Evolutionary conservation across 148 eudicot genomes (phyloP), one percentile per base, ranked within the genome.

Genomic region (Rheum nobile): DNA sequence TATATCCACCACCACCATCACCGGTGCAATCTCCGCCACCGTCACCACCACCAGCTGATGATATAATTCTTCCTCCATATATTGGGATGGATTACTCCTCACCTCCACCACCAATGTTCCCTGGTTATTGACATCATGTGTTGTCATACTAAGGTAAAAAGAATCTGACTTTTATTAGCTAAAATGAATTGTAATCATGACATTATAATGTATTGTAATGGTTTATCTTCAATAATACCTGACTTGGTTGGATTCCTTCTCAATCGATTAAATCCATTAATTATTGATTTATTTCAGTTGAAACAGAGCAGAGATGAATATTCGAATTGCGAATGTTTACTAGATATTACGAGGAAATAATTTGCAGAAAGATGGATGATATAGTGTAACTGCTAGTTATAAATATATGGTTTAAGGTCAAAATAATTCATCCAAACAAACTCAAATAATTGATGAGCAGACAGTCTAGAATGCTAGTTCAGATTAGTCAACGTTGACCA

Each of bases 31-130:
- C 57, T 50, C 57, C 14, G 13, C 47, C 47, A 10, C 47, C 16
- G 16, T 4, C 74, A 22, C 46, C 43, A 2, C 75, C 52, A 4
- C 8, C 11, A 14, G n/a, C 21, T 29, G 54, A 72, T 28, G 54
- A 72, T 28, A 24, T 72, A 11, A 42, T 44, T 48, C 41, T 44
- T 43, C 75, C 73, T 10, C 73, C 73, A 41, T 21, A 14, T 39
- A 8, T 71, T 41, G 73, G 73, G 11, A 43, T 43, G 46, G 73
- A 39, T 1, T 71, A 71, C 31, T 21, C 50, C 8, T 71, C 73
- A 71, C 73, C 73, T 14, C 75, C 75, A 9, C 61, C 75, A 3
- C 73, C 73, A 1, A 43, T 71, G 73, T 43, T 71, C 22, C 41
- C 22, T 32, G 70, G 70, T 65, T 14, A 65, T 32, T 65, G 32